A percentile compares a stretch with the other conserved stretches of the same genome.
These are phyloP conservation scores for Calonectria henricotiae DNA, from an alignment of 2,329 filamentous ascomycete genomes.

Conservation along the genomic window DNA sequence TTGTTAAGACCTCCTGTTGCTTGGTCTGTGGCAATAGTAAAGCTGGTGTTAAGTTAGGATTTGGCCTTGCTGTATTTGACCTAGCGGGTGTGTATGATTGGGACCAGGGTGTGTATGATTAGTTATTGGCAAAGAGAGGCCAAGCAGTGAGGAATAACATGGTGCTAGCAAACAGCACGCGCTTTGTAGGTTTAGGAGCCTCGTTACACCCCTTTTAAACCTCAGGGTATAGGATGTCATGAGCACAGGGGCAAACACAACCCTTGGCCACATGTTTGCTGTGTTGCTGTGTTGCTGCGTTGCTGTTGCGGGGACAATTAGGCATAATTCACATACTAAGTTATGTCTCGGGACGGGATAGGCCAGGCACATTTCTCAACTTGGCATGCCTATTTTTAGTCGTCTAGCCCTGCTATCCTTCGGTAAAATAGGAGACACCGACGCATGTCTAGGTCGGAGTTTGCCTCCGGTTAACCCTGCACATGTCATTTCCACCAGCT, in stretches of 20 bases:
- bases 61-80: no score
- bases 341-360: slow-evolving; percentile 25
- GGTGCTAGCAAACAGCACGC: neutral
- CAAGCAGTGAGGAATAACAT: neutral
- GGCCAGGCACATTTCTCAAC: slow-evolving; percentile 18
- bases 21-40: no score
- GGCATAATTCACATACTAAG: slow-evolving; percentile 21
- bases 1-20: no score
- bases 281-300: no score
- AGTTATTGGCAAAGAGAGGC: no score
- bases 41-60: no score
- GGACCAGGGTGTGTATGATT: no score
- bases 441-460: neutral
- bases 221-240: neutral
- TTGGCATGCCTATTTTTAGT: slow-evolving; percentile 21
- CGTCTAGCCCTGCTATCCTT: neutral
- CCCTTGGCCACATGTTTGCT: neutral
- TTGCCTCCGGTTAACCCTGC: neutral
- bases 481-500: slow-evolving; percentile 12
- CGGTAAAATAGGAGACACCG: slow-evolving; percentile 11
- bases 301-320: slow-evolving; percentile 2
- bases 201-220: slow-evolving; percentile 2
- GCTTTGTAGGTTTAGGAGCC: neutral
- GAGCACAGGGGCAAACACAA: neutral
- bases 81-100: no score